phyloP scores from a whole-genome alignment of 495 filamentous ascomycete species.

The Lophiostoma macrostomum region DNA sequence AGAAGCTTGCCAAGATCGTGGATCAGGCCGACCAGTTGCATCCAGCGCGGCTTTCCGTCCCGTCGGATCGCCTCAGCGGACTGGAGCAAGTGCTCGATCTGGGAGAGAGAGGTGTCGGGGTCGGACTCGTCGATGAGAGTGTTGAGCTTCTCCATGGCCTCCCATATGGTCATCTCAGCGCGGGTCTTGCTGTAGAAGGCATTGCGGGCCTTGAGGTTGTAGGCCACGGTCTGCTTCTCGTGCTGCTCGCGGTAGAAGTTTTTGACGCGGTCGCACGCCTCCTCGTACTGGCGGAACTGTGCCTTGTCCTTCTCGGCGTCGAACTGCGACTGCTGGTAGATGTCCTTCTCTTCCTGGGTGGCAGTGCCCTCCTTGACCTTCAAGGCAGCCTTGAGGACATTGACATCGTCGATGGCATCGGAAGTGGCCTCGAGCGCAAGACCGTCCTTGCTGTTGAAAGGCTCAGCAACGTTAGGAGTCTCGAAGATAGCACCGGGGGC shows the following conservation, averaged over 20 bases:
- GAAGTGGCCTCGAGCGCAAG: slow-evolving; percentile 75
- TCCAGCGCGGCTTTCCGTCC: slow-evolving; percentile 89
- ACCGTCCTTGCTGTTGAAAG: slow-evolving; percentile 54
- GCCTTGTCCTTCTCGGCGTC: slow-evolving; percentile 77
- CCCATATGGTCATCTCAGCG: slow-evolving; percentile 78
- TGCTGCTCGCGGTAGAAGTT: slow-evolving; percentile 83
- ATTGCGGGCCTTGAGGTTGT: slow-evolving; percentile 74
- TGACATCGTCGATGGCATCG: slow-evolving; percentile 77
- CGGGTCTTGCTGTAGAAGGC: slow-evolving; percentile 64
- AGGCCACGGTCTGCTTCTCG: slow-evolving; percentile 77
- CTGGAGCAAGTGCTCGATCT: slow-evolving; percentile 86
- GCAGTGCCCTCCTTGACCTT: slow-evolving; percentile 47
- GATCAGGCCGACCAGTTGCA: slow-evolving; percentile 85
- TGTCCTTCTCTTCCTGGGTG: slow-evolving; percentile 48
- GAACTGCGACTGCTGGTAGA: slow-evolving; percentile 64
- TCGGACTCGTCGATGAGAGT: slow-evolving; percentile 84
- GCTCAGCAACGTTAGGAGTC: slow-evolving; percentile 32
- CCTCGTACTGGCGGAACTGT: slow-evolving; percentile 74
- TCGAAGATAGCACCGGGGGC: slow-evolving; percentile 39
- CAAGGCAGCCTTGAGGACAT: slow-evolving; percentile 61
- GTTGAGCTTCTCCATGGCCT: slow-evolving; percentile 87
- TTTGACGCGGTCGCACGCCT: slow-evolving; percentile 75
- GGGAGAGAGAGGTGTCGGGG: slow-evolving; percentile 78
- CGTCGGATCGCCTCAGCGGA: slow-evolving; percentile 81
- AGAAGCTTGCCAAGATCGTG: slow-evolving; percentile 88